These are phyloP conservation scores for Rubroboletus pulcherrimus DNA, from an alignment of 768 basidiomycete genomes.

Conservation along the genomic window DNA sequence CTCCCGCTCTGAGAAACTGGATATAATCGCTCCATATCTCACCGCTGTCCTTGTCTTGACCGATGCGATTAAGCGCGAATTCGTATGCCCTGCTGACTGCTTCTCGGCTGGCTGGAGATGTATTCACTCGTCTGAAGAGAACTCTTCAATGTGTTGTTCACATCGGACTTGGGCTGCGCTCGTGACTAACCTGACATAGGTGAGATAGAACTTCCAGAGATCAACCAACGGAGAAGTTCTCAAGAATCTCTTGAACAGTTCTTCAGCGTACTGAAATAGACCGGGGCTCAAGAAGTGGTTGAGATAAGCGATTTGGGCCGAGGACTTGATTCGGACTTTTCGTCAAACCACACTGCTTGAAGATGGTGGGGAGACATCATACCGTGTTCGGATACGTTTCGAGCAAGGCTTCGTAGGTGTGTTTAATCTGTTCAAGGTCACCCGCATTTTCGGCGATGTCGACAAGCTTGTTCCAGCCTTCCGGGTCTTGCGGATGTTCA, in stretches of 20 bases:
- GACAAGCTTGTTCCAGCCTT: slow-evolving; percentile 74
- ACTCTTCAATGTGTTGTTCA: slow-evolving; percentile 8
- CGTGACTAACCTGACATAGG: slow-evolving; percentile 77
- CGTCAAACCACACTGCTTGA: slow-evolving; percentile 24
- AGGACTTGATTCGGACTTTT: slow-evolving; percentile 47
- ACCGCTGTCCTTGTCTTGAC: slow-evolving; percentile 88
- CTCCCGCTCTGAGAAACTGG: slow-evolving; percentile 76
- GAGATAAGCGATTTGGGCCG: slow-evolving; percentile 82
- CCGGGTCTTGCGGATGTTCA: slow-evolving; percentile 71
- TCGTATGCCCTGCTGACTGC: slow-evolving; percentile 87
- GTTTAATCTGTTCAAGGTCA: slow-evolving; percentile 76
- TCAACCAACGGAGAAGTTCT: slow-evolving; percentile 83
- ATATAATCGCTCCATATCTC: slow-evolving; percentile 95
- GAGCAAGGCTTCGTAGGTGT: slow-evolving; percentile 78
- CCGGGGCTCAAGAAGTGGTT: slow-evolving; percentile 66
- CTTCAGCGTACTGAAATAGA: slow-evolving; percentile 74
- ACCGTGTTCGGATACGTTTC: slow-evolving; percentile 91
- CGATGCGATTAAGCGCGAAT: slow-evolving; percentile 84
- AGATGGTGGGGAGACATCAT: slow-evolving; percentile 38
- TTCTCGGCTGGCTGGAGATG: slow-evolving; percentile 65
- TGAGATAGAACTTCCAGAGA: slow-evolving; percentile 90
- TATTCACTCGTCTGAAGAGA: slow-evolving; percentile 58
- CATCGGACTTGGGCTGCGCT: slow-evolving; percentile 6
- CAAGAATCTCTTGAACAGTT: slow-evolving; percentile 85
- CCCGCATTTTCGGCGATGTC: slow-evolving; percentile 71